phyloP scores from a whole-genome alignment of 768 basidiomycete species.

The Suillus hirtellus region DNA sequence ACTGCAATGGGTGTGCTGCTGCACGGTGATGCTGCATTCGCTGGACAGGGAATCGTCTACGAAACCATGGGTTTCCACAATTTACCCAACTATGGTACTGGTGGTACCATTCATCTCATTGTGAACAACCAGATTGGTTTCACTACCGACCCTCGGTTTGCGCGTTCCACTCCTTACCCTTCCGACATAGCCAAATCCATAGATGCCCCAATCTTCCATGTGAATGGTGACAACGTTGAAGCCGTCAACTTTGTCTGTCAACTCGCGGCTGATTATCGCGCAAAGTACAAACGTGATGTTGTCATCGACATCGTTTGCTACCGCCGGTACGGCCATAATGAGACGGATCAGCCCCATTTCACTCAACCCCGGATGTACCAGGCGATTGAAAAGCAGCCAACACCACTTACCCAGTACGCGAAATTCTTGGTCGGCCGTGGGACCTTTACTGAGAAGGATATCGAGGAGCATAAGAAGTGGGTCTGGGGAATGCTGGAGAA shows the following conservation, averaged over 20 bases:
- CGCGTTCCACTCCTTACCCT: slow-evolving; percentile 96
- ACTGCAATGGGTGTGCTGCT: slow-evolving; percentile 94
- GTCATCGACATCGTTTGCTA: slow-evolving; percentile 99
- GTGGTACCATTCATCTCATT: slow-evolving; percentile 96
- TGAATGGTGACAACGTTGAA: slow-evolving; percentile 98
- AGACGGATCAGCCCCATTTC: slow-evolving; percentile 98
- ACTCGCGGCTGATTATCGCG: slow-evolving; percentile 96
- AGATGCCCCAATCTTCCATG: slow-evolving; percentile 98
- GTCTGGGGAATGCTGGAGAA: slow-evolving; percentile 99
- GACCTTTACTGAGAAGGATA: slow-evolving; percentile 94
- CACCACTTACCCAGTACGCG: slow-evolving; percentile 88
- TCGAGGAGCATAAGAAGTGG: slow-evolving; percentile 99
- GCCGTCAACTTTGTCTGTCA: slow-evolving; percentile 99
- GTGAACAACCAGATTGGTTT: slow-evolving; percentile 99
- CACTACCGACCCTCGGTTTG: slow-evolving; percentile 96
- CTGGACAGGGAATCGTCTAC: slow-evolving; percentile 97
- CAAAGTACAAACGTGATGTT: slow-evolving; percentile 98
- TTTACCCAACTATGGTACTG: slow-evolving; percentile 93
- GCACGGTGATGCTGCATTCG: slow-evolving; percentile 98
- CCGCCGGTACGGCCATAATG: slow-evolving; percentile 98
- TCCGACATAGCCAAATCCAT: slow-evolving; percentile 99
- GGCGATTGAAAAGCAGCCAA: slow-evolving; percentile 92
- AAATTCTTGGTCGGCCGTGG: slow-evolving; percentile 88
- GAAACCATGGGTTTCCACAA: slow-evolving; percentile 99
- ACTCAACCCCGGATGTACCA: slow-evolving; percentile 99